Evolutionary conservation across 306 rosid species (phyloP), one percentile per base, ranked within the genome.

Genomic region (Castanospermum australe): DNA sequence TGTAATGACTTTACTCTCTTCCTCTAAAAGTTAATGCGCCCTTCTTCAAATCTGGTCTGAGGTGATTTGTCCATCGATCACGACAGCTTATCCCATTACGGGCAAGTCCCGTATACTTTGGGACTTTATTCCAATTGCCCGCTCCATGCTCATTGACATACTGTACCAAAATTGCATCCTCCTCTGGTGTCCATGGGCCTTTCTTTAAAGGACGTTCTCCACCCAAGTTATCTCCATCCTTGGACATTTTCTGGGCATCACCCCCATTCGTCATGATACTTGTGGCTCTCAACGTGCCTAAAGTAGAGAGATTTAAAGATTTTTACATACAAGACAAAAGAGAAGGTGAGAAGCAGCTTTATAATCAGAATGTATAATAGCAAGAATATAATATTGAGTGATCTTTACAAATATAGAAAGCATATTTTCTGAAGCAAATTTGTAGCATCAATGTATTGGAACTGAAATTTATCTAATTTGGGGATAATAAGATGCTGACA

Each of bases 31-130:
- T 82, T 55, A 94, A 84, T 18, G 87, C 72, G 45, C 96, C 92
- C 81, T 86, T 89, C 71, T 76, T 90, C 68, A 94, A 76, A 66
- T 84, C 84, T 33, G 96, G 94, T 79, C 87, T 81, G 13, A 94
- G 54, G 74, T 94, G 96, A 78, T 92, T 92, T 2, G 86, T 85
- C 98, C 98, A 94, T 32, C 97, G 86, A 56, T 89, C 45, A 11
- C 97, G 88, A 62, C 98, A 94, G 81, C 98, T 90, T 80, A 91
- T 92, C 4, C 95, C 97, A 76, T 89, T 86, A 11, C 98, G 92
- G n/a, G 70, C 81, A 41, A 93, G 87, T 42, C 94, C 96, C 22
- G 94, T 79, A 32, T 85, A 71, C 83, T 82, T 85, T 83, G 77
- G 84, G 18, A 93, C 94, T 2, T 84, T 80, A 79, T 93, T 91